Evolutionary conservation across 2,329 filamentous ascomycete genomes (phyloP), one percentile per base, ranked within the genome.

Genomic region (Arthroderma uncinatum): DNA sequence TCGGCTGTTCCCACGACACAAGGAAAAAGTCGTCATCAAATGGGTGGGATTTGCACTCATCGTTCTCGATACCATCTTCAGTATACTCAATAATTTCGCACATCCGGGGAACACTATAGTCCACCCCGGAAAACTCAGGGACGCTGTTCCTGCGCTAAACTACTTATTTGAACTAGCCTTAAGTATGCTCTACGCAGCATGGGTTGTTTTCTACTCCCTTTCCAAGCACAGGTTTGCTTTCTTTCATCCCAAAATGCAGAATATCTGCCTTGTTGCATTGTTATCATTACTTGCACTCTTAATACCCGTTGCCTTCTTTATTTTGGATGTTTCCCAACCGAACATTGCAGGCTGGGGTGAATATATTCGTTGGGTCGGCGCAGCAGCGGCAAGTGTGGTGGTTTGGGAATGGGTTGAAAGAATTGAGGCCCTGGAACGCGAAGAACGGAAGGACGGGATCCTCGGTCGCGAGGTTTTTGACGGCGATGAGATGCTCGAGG

Each of bases 401-500:
- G 91, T 96, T 1, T 96, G 91, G 91, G 91, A 96, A 71, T 96
- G 91, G 91, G 91, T 96, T 2, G 91, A 96, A 71, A 82, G 91
- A 25, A 96, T 96, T 53, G 91, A 96, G 70, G 89, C 90, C 0
- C 72, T 95, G 60, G 91, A 96, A 74, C 82, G 91, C 63, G 90
- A 95, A 70, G 90, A 95, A 69, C 89, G 91, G 72, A 95, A 94
- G 71, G 90, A 95, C 64, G 91, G 91, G 0, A 94, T 96, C 57
- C 74, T 96, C 1, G 91, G 91, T 2, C 79, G 91, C 61, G 91
- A 96, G 67, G 84, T 96, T 0, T 95, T 95, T 66, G 91, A 96
- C 64, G 91, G 90, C 2, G 91, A 96, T 65, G 91, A 95, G 67
- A 94, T 93, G 85, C 77, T 95, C 37, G 87, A 92, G 56, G 75